Conservation (phyloP, 345 rosid genomes). For the Populus deltoides region DNA sequence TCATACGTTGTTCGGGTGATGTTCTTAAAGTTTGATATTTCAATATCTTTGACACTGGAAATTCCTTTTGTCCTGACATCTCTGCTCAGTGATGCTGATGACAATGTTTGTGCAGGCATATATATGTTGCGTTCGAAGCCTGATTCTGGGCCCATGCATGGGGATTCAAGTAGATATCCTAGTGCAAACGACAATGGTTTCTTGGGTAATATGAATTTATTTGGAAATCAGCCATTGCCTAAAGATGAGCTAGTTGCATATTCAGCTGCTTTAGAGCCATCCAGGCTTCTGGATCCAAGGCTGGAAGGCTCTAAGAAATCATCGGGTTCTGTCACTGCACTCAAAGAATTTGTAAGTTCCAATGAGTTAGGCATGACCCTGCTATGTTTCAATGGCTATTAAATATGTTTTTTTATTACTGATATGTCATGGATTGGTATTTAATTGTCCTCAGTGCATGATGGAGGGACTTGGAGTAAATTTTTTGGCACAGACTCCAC, state of each 20-base stretch:
- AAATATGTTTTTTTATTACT: slow-evolving; percentile 8
- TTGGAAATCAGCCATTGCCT: slow-evolving; percentile 44
- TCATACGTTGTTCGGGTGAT: neutral
- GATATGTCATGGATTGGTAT: slow-evolving; percentile 6
- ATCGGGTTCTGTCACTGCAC: slow-evolving; percentile 61
- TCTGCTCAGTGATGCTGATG: slow-evolving; percentile 6
- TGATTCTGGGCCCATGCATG: slow-evolving; percentile 52
- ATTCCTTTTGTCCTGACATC: neutral
- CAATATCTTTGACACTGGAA: neutral
- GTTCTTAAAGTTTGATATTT: neutral
- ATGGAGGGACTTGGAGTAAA: slow-evolving; percentile 69
- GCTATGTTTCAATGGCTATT: neutral
- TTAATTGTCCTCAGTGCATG: slow-evolving; percentile 56
- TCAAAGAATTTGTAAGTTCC: slow-evolving; percentile 79
- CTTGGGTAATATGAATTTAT: slow-evolving; percentile 44
- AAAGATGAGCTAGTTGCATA: slow-evolving; percentile 53
- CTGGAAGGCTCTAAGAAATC: slow-evolving; percentile 58
- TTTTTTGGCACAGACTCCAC: slow-evolving; percentile 57
- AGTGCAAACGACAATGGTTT: slow-evolving; percentile 51
- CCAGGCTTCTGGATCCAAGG: slow-evolving; percentile 64
- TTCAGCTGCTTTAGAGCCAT: slow-evolving; percentile 50
- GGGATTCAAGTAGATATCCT: slow-evolving; percentile 51
- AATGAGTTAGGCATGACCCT: neutral
- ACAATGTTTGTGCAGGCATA: slow-evolving; percentile 45
- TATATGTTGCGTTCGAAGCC: slow-evolving; percentile 53